Evolutionary conservation across 2,329 filamentous ascomycete genomes (phyloP), one percentile per base, ranked within the genome.

Genomic region (Nemania serpens): DNA sequence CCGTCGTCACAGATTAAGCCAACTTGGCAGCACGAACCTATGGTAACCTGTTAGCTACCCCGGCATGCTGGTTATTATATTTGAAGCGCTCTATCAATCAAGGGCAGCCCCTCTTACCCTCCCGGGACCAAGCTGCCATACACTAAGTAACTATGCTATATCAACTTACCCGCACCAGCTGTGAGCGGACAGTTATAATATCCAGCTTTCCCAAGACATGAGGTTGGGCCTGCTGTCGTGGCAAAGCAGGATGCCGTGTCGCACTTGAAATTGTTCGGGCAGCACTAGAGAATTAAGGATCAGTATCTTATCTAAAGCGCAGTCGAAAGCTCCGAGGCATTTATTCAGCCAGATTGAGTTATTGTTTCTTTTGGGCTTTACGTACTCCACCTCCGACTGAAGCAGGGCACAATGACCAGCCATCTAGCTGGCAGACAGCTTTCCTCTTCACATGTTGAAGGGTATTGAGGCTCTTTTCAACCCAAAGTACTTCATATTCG

Each of bases 241-340:
- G 79, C 78, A 66, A 77, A 78, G 61, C 82, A 84, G 37, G 78
- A 80, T 36, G 78, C 74, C 46, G 73, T 74, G 2, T 73, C 81
- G 69, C 83, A 86, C 3, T 74, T 73, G 66, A 83, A 85, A 41
- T 75, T 70, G 4, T 76, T 69, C 1, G 82, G 81, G 59, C 81
- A 84, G 58, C 81, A 83, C 59, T 61, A 37, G 3, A 50, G 37
- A 5, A 29, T 46, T 41, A 13, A 15, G 10, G 25, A 42, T 61
- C 39, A 61, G 54, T 17, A 29, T 29, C 17, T 10, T 15, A 33
- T 51, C 5, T 49, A 2, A 33, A 22, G 12, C 9, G 7, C n/a
- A 1, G 6, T n/a, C 18, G 7, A 51, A 33, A 15, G 12, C 13
- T 37, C 3, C 10, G 18, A 17, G 15, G 18, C 15, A 22, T 20